Evolutionary conservation across 2,329 filamentous ascomycete species (phyloP), one percentile per base, ranked within the genome.

Genomic region (Calonectria hongkongensis): DNA sequence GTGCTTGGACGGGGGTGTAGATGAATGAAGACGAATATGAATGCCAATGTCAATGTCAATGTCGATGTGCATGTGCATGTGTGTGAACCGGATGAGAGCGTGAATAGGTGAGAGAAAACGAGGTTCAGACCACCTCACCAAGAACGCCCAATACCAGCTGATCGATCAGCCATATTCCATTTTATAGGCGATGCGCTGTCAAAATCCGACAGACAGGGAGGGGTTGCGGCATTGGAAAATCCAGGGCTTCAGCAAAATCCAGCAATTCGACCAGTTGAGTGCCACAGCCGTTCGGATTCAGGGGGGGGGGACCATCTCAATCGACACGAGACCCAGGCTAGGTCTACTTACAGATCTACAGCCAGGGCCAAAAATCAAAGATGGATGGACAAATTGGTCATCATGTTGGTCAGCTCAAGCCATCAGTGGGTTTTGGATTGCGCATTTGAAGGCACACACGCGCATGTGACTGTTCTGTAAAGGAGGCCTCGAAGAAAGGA

Each of bases 151-250:
- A 25, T 36, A 18, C 36, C 21, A 16, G 27, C 28, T 66, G 62
- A 58, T 70, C 60, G 16, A 16, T 50, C 50, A 66, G 16, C 39
- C 51, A 60, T 21, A 50, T 43, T 60, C 41, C 41, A 51, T 47
- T 54, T 47, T 41, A 48, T 54, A 58, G 69, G 64, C 64, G 56
- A 68, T 67, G 64, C 65, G 56, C 21, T 68, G 56, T 67, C 70
- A 68, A 63, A 67, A n/a, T 45, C 47, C 39, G 64, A 54, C 64
- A 36, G 56, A 39, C 56, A 71, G 56, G 21, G 21, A 21, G 21
- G 21, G 64, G 64, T 65, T 71, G 70, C 64, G 45, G n/a, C 58
- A n/a, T 27, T 33, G 43, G 21, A 45, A 28, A 18, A 41, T 18
- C 6, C 12, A 15, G 12, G 45, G 51, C 18, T 54, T 18, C 39